Evolutionary conservation across 768 basidiomycete species (phyloP), one percentile per base, ranked within the genome.

Genomic region (Neoboletus subvelutipes): DNA sequence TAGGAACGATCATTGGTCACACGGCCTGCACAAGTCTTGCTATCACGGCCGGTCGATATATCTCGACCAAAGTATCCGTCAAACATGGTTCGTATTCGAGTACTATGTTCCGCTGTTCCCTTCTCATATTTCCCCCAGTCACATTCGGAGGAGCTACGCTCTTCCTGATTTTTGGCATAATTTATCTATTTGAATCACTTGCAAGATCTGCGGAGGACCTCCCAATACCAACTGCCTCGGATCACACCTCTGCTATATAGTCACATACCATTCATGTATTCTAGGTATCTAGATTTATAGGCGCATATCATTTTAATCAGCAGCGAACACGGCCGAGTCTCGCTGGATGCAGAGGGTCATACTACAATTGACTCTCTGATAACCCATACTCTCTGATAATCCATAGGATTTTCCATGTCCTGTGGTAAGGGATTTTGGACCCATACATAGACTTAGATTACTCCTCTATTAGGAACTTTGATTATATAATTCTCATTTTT

Each of bases 61-160:
- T 98, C 31, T 94, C 94, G 0, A 95, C 90, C 3, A 94, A 93
- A 76, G 92, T 99, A 60, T 94, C 92, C 18, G 91, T 97, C 46
- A 98, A 96, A 24, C 65, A 94, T 69, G 90, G 94, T 95, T 54
- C 57, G 89, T 75, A 67, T 39, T 60, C 52, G 34, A 22, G 8
- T 45, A 45, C 20, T 39, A 9, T n/a, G 55, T 51, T 55, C 11
- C 5, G 12, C 15, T 8, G 6, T 39, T 39, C 13, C 33, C 26
- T 41, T 46, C 36, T 57, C 52, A 60, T 34, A 12, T 13, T 3
- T n/a, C 18, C 5, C 26, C n/a, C 54, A 94, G 92, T 95, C 40
- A 94, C 94, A 0, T 78, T 90, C 28, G 85, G 87, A 46, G 93
- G 92, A n/a, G 84, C 91, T 0, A 71, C 77, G 5, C 83, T 95